Base-by-base conservation (phyloP, 768 basidiomycete species). In the Russula dissimulans region DNA sequence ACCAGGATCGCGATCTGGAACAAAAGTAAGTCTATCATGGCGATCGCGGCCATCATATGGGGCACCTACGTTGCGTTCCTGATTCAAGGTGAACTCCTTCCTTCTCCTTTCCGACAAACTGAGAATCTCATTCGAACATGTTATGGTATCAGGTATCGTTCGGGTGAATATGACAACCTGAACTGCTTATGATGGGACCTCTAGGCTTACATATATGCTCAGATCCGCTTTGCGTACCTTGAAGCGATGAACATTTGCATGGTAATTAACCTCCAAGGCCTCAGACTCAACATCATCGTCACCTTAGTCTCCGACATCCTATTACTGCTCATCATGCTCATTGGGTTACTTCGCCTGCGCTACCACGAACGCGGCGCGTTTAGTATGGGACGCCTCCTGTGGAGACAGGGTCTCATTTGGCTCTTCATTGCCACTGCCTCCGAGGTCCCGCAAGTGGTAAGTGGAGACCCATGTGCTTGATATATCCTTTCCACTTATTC, bases 1-100 rank as follows among this genome's bases (percentile, higher is more conserved):
- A 5, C 39, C 26, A 57, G 56, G 3, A 32, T 60, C 45, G 59
- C 59, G 6, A 41, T 60, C 32, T 60, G 59, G 59, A 32, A 43
- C 17, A 53, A 34, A 48, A 17, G 31, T 2, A 34, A 12, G 3
- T 3, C n/a, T 9, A 5, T 32, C 9, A 3, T 60, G 0, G 45
- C 7, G 14, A 14, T 39, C 3, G 26, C 31, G 22, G 14, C 11
- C 3, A 9, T 15, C 17, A 7, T 41, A 31, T 60, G 51, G 59
- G 1, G 18, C 8, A 11, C 36, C 3, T 47, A 46, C n/a, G 29
- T 54, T 22, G 1, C 29, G 22, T 29, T 54, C 29, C 32, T 46
- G 5, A 39, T 54, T 5, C 31, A 54, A n/a, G 46, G 59, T 46
- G 10, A 41, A 26, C 14, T 44, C 32, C 17, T 15, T 15, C 26